Conservation (phyloP, 1,284 basidiomycete genomes). For the Apiotrichum veenhuisii region DNA sequence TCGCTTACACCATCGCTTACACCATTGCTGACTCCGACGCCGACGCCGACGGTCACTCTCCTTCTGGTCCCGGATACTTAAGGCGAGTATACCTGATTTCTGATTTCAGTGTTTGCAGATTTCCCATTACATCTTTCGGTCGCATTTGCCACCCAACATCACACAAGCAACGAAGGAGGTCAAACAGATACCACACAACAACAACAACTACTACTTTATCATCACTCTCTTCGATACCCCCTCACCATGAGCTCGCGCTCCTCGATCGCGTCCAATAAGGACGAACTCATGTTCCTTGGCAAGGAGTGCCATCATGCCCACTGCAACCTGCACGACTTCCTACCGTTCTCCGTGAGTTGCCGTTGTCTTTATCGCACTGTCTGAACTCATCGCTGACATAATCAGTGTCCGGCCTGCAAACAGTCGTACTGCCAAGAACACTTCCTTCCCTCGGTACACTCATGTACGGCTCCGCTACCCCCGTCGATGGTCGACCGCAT, state of each 20-base stretch:
- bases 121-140: not conserved
- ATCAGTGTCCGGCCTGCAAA: conserved; percentile 43
- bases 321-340: conserved; percentile 49
- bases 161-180: no score
- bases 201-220: not conserved
- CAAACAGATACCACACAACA: no score
- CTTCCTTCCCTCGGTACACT: conserved; percentile 44
- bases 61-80: not conserved
- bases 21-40: not conserved
- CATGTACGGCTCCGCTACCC: conserved; percentile 43
- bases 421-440: conserved; percentile 47
- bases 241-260: conserved; percentile 13
- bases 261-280: conserved; percentile 12
- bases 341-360: conserved; percentile 44
- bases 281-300: conserved; percentile 48
- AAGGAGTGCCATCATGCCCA: conserved; percentile 43
- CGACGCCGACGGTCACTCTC: not conserved
- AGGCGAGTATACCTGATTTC: not conserved
- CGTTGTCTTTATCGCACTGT: not conserved
- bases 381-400: no score
- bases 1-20: no score
- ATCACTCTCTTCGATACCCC: not conserved
- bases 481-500: conserved; percentile 46
- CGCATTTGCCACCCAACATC: not conserved
- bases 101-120: no score